Conservation (phyloP, 768 basidiomycete genomes). For the Cystobasidium ongulense region DNA sequence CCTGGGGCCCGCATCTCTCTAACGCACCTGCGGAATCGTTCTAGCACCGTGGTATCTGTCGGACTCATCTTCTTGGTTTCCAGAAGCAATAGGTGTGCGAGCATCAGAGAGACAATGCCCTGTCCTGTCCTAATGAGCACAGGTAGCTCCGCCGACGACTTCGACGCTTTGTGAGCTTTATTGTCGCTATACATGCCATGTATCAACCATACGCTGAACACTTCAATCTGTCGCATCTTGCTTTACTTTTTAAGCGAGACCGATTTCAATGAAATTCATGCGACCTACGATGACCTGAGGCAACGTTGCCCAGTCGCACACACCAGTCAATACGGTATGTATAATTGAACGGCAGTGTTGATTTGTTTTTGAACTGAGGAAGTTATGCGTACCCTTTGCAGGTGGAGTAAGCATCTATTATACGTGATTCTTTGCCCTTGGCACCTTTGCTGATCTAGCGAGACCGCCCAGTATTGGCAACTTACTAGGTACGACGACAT, state of each 20-base stretch:
- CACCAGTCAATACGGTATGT: not conserved
- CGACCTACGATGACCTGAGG: not conserved
- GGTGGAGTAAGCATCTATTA: not conserved
- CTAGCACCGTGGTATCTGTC: too few species aligned
- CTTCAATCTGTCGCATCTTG: not conserved
- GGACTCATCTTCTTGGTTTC: too few species aligned
- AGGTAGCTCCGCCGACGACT: not conserved
- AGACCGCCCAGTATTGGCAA: slow-evolving; percentile 1
- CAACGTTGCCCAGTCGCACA: not conserved
- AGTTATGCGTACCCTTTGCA: too few species aligned
- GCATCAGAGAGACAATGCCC: not conserved
- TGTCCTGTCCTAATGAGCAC: not conserved
- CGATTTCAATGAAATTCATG: not conserved
- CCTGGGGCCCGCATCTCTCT: too few species aligned
- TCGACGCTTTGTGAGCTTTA: not conserved
- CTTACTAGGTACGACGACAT: slow-evolving; percentile 34
- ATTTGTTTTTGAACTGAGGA: too few species aligned
- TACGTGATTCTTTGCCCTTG: too few species aligned
- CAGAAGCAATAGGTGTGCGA: not conserved
- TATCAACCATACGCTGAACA: too few species aligned
- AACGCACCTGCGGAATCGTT: too few species aligned
- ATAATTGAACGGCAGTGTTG: too few species aligned
- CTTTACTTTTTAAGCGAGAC: not conserved
- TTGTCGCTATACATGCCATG: too few species aligned
- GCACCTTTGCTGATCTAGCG: too few species aligned